Base-by-base conservation (phyloP, 495 filamentous ascomycete species). In the Hyaloscypha finlandica region DNA sequence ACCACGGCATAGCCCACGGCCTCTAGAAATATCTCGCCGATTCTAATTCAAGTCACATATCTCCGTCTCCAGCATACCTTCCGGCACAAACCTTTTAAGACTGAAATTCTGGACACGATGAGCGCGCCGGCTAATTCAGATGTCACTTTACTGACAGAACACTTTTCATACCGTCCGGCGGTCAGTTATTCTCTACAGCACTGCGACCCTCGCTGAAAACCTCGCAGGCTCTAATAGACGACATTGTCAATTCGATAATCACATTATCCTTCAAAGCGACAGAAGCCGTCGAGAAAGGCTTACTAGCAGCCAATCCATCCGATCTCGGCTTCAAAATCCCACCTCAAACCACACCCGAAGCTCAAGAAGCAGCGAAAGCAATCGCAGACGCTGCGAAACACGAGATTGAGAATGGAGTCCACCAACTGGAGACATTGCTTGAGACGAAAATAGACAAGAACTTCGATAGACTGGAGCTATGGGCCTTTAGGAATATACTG, bases 161-260 rank as follows among this genome's bases (percentile, higher is more conserved):
- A 98, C 75, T 90, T 99, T 72, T 90, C 91, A 68, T 97, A 97
- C 73, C 94, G 95, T 2, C 95, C 95, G 31, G 82, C 97, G 68
- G 94, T 97, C 76, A 77, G 88, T 82, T 58, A 48, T 48, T 48
- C 8, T 48, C 4, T 16, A 19, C 16, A 14, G 16, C 42, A 14
- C 16, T 48, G 9, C 1, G 8, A 0, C 42, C 16, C 8, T 48
- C 42, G 3, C 57, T 63, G 55, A 67, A 60, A 65, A 56, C 25
- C 59, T 59, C 31, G 54, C 33, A 97, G 94, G 90, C 90, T 67
- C 85, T 99, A 29, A 89, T 99, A 75, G 95, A 99, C 83, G 95
- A 98, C 75, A 91, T 99, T 68, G 97, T 98, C 80, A 97, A 99
- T 81, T 88, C 89, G 66, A 87, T 97, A 72, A 98, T 98, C 81